Base-by-base conservation (phyloP, 2,329 filamentous ascomycete species). In the Leptographium galeiforme region DNA sequence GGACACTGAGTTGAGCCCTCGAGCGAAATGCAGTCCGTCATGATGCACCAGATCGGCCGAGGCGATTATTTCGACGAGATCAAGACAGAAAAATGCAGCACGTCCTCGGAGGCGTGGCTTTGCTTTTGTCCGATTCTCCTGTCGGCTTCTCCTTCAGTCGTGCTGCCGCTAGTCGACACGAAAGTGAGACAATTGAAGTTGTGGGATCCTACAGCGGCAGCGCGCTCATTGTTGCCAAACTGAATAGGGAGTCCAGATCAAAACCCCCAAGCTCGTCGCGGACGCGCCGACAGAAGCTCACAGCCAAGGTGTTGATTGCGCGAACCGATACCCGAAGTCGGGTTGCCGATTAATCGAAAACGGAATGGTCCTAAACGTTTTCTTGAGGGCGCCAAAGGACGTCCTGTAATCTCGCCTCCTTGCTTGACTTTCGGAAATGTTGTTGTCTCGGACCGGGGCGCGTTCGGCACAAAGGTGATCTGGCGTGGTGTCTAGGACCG, bases 1-100 rank as follows among this genome's bases (percentile, higher is more conserved):
- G 83, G 74, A 67, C 88, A 94, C 53, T 75, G 68, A 6, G 74
- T 82, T 36, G 88, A 91, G 57, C 77, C 81, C 54, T 77, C 69
- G 39, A 94, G 75, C 33, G 87, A 82, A 61, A 93, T 78, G 66
- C 88, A 76, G 33, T 60, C 61, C 6, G 66, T 60, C 62, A 67
- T 67, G 50, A 62, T 57, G 30, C 58, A 53, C 19, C 61, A 11
- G 14, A 13, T 40, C 39, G 33, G 25, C 25, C 34, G 8, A 36
- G 2, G 34, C 34, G 34, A 36, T 36, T 13, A 36, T 19, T 18
- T 13, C 10, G 19, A 19, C 6, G 33, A 19, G 32, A n/a, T 13
- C 11, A 18, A 25, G 6, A n/a, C 18, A 34, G 46, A 25, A 19
- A 11, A 12, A 6, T 36, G 6, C n/a, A 8, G 10, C 33, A 34